phyloP scores from a whole-genome alignment of 345 rosid genomes.

The Bruguiera parviflora region DNA sequence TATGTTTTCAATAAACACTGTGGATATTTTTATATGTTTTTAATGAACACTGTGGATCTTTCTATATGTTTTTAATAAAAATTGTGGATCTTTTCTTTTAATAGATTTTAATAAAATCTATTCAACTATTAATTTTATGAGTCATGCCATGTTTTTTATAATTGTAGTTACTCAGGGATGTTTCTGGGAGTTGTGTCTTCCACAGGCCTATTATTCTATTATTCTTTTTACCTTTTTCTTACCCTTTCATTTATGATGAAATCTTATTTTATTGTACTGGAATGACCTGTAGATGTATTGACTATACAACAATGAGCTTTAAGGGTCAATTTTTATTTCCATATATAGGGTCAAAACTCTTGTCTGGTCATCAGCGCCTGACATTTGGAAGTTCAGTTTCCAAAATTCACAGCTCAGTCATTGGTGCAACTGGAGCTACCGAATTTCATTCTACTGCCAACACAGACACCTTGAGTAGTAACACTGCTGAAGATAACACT shows the following conservation, averaged over 20 bases:
- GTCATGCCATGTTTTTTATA: neutral
- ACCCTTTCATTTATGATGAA: too few relatives aligned
- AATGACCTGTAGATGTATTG: constrained; percentile 1
- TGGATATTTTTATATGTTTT: neutral
- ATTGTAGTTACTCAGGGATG: neutral
- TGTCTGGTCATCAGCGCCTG: constrained; percentile 12
- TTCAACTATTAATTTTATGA: neutral
- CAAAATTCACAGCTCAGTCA: constrained; percentile 12
- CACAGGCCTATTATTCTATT: neutral
- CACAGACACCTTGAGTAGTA: constrained; percentile 16
- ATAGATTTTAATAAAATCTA: neutral
- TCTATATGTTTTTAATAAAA: neutral
- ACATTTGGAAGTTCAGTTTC: constrained; percentile 10
- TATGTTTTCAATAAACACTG: neutral
- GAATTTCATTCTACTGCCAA: constrained; percentile 10
- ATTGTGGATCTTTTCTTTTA: too few relatives aligned
- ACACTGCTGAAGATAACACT: constrained; percentile 2
- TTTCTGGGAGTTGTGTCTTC: constrained; percentile 1
- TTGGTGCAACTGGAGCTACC: constrained; percentile 21
- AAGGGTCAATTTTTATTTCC: neutral
- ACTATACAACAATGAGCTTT: neutral
- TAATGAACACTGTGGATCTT: neutral
- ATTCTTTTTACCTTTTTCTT: too few relatives aligned
- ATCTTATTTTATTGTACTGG: neutral
- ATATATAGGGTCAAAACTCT: constrained; percentile 14